phyloP scores from a whole-genome alignment of 2,329 filamentous ascomycete species.

The Trichophyton schoenleinii region DNA sequence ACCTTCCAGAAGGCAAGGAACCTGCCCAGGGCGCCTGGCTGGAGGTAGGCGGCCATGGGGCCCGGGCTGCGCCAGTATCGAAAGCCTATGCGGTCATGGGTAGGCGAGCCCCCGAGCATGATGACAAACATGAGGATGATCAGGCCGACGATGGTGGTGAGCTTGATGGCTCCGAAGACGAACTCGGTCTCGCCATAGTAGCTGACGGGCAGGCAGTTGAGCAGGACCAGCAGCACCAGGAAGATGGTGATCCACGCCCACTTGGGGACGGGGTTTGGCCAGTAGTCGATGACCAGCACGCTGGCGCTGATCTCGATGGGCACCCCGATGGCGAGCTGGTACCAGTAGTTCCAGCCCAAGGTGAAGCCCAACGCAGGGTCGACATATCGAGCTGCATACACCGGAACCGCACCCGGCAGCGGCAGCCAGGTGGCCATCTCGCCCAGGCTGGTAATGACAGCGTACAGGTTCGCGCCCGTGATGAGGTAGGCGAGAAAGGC shows the following conservation, averaged over 20 bases:
- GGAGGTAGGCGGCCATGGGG: constrained; percentile 32
- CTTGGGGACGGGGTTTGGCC: constrained; percentile 14
- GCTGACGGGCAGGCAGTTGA: constrained; percentile 16
- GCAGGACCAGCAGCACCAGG: constrained; percentile 14
- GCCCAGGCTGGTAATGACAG: constrained; percentile 32
- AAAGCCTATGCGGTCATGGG: constrained; percentile 35
- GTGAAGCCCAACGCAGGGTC: constrained; percentile 32
- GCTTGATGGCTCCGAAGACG: constrained; percentile 39
- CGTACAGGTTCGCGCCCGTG: constrained; percentile 37
- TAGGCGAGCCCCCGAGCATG: constrained; percentile 37
- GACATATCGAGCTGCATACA: constrained; percentile 34
- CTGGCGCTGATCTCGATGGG: constrained; percentile 38
- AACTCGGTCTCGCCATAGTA: constrained; percentile 26
- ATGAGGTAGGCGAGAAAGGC: constrained; percentile 25
- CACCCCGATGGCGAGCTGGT: constrained; percentile 39
- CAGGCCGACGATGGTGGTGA: constrained; percentile 39
- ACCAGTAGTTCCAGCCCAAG: constrained; percentile 43
- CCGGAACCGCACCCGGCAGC: constrained; percentile 36
- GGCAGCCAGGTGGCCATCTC: constrained; percentile 32
- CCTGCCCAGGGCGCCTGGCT: constrained; percentile 32
- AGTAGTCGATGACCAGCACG: constrained; percentile 37
- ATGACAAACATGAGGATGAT: constrained; percentile 41
- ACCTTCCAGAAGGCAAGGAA: constrained; percentile 42
- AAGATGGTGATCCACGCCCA: constrained; percentile 18
- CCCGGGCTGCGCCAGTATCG: constrained; percentile 39